These are phyloP conservation scores for Naganishia cerealis DNA, from an alignment of 1,284 basidiomycete genomes.

Conservation along the genomic window DNA sequence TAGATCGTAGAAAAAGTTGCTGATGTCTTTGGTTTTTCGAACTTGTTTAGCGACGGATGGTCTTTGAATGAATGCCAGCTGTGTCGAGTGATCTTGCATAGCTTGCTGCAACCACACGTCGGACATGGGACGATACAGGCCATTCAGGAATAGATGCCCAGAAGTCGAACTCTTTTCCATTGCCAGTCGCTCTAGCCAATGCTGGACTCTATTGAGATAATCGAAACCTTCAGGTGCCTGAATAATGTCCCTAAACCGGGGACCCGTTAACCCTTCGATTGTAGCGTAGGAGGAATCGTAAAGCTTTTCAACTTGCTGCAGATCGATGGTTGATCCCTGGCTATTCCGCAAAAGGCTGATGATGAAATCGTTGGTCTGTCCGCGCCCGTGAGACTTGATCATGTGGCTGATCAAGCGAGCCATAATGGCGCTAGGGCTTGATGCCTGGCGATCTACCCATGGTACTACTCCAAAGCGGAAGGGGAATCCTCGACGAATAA, in stretches of 20 bases:
- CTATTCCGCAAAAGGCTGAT: conserved; percentile 55
- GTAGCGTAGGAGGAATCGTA: conserved; percentile 17
- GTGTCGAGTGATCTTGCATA: conserved; percentile 61
- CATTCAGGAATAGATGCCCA: conserved; percentile 74
- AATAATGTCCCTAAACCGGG: conserved; percentile 53
- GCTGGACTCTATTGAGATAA: conserved; percentile 34
- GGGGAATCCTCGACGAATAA: conserved; percentile 71
- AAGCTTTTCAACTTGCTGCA: conserved; percentile 51
- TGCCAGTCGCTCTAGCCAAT: conserved; percentile 44
- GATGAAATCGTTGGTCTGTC: conserved; percentile 65
- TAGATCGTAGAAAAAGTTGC: conserved; percentile 80
- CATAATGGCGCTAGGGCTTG: conserved; percentile 55
- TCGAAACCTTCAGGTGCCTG: conserved; percentile 24
- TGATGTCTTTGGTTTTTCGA: conserved; percentile 14
- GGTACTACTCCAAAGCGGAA: conserved; percentile 83
- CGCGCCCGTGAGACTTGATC: conserved; percentile 64
- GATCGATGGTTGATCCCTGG: conserved; percentile 7
- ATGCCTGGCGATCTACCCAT: conserved; percentile 61
- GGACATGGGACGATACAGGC: conserved; percentile 69
- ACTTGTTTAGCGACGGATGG: conserved; percentile 10
- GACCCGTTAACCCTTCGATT: not conserved
- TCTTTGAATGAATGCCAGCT: conserved; percentile 64
- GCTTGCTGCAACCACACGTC: conserved; percentile 50
- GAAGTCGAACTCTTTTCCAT: conserved; percentile 40
- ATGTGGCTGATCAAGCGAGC: conserved; percentile 71